Evolutionary conservation across 1,284 basidiomycete species (phyloP).

Genomic region (Ganoderma meredithae): DNA sequence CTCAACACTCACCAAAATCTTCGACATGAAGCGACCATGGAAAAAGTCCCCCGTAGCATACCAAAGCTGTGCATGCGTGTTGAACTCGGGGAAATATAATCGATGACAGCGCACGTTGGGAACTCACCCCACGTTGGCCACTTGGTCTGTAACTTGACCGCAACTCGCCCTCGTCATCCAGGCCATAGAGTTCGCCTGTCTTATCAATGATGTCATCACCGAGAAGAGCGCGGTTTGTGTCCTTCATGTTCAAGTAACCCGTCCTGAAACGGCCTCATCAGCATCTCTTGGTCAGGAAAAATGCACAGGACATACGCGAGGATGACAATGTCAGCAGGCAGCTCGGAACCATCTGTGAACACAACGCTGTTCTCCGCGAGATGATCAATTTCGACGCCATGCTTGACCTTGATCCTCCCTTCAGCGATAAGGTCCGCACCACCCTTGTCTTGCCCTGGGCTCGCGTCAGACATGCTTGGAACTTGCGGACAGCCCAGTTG

Average conservation of each 20-base stretch:
- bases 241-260: conserved; percentile 46
- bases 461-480: neutral
- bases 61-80: conserved; percentile 41
- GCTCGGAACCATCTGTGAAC: conserved; percentile 68
- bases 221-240: conserved; percentile 51
- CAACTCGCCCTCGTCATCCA: conserved; percentile 66
- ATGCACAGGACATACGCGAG: conserved; percentile 50
- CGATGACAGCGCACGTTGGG: neutral
- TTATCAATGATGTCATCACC: conserved; percentile 55
- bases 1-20: conserved; percentile 42
- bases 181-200: conserved; percentile 58
- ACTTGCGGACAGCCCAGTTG: neutral
- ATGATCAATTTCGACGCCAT: conserved; percentile 57
- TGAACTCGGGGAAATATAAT: neutral
- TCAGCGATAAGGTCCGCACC: conserved; percentile 60
- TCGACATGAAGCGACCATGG: conserved; percentile 43
- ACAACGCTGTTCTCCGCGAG: conserved; percentile 61
- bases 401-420: conserved; percentile 77
- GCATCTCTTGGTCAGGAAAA: neutral
- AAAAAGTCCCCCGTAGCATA: conserved; percentile 46
- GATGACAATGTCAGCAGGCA: conserved; percentile 74
- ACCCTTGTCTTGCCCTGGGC: conserved; percentile 48
- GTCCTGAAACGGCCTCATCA: conserved; percentile 39
- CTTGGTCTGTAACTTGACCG: conserved; percentile 45
- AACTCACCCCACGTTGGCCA: conserved; percentile 43